These are phyloP conservation scores for Lasiodiplodia gonubiensis DNA, from an alignment of 2,329 filamentous ascomycete genomes.

Conservation along the genomic window DNA sequence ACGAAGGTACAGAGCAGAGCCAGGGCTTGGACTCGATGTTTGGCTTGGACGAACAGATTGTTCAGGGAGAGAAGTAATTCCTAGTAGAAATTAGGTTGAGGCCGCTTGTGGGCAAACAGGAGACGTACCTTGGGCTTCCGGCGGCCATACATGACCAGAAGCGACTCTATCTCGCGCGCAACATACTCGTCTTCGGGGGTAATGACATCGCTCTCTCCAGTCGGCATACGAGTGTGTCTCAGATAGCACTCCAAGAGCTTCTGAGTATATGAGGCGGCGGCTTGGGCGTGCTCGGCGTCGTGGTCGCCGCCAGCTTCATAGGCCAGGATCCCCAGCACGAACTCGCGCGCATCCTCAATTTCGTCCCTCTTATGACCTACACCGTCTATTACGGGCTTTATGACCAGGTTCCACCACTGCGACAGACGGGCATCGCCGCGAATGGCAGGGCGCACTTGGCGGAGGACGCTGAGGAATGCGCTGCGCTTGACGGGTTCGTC, in stretches of 20 bases:
- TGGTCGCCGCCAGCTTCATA: constrained; percentile 65
- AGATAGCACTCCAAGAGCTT: constrained; percentile 56
- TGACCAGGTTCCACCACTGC: constrained; percentile 73
- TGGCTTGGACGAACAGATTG: constrained; percentile 67
- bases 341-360: constrained; percentile 68
- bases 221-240: constrained; percentile 47
- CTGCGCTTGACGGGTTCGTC: constrained; percentile 63
- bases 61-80: constrained; percentile 71
- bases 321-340: constrained; percentile 67
- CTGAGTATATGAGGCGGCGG: constrained; percentile 60
- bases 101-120: not conserved
- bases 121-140: constrained; percentile 65
- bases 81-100: constrained; percentile 44
- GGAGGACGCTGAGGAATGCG: constrained; percentile 72
- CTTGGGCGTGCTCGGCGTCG: constrained; percentile 50
- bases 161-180: constrained; percentile 57
- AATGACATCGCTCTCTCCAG: constrained; percentile 44
- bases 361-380: constrained; percentile 67
- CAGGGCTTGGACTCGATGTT: constrained; percentile 68
- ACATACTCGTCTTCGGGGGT: constrained; percentile 54
- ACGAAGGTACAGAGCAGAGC: constrained; percentile 75
- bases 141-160: constrained; percentile 65
- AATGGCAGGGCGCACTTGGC: constrained; percentile 68
- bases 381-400: constrained; percentile 62
- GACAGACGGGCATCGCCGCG: constrained; percentile 66